Base-by-base conservation (phyloP, 2,329 filamentous ascomycete species). In the Scopulariopsis brevicaulis region DNA sequence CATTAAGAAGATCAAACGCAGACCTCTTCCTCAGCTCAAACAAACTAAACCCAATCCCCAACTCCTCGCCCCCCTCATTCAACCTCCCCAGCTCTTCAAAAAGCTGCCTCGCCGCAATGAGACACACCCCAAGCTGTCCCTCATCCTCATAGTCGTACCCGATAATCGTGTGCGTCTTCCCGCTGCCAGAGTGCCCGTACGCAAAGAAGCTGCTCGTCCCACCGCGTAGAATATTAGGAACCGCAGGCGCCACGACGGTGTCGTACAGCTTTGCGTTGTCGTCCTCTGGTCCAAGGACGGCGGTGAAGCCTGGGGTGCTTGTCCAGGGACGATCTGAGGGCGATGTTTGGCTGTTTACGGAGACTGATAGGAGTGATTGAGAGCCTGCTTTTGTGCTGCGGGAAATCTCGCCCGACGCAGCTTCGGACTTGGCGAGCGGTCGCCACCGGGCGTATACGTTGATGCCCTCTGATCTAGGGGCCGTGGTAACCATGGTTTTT, bases 181-280 rank as follows among this genome's bases (percentile, higher is more conserved):
- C 91, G 54, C 89, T 90, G 7, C 91, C 91, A 0, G 91, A 96
- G 68, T 96, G 91, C 34, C 91, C 91, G 68, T 96, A 96, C 66
- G 90, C 94, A 72, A 96, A 94, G 62, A 96, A 70, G 55, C 69
- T 75, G 65, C 72, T 74, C 14, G 62, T 70, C 15, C 63, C 64
- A 4, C 72, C 72, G 12, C 63, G 55, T 32, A 74, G 56, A 11
- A 75, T 66, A 12, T 62, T 55, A 1, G 69, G 65, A 0, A 75
- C 56, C 0, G 64, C 64, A 4, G 72, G 70, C 15, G 65, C 63
- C 3, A 75, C 69, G 3, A 71, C 62, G 51, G 58, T 56, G 14
- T 63, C 56, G 59, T 65, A 69, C 4, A 66, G 63, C 18, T 20
- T 43, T 7, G 56, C 58, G 55, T 68, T 68, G 57, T 63, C 58